Evolutionary conservation across 805 yeast genomes (phyloP).

Genomic region (Wickerhamomyces sydowiorum): DNA sequence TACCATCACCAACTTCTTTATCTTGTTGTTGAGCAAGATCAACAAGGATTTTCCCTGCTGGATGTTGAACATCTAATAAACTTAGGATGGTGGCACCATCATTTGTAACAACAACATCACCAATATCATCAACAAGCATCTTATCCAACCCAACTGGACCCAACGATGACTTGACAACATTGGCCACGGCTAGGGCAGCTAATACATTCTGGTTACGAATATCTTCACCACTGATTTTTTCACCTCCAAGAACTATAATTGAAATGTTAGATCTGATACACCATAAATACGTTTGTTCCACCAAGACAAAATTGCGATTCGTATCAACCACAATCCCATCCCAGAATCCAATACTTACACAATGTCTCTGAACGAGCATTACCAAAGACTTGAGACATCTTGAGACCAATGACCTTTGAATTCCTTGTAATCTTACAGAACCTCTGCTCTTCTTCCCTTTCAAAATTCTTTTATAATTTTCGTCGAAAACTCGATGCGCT

Average conservation of each 20-base stretch:
- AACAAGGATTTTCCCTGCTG: constrained; percentile 95
- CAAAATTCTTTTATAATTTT: no score
- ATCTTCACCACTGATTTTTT: constrained; percentile 92
- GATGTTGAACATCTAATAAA: constrained; percentile 93
- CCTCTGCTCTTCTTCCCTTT: no score
- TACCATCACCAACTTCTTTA: constrained; percentile 97
- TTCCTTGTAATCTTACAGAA: no score
- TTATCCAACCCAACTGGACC: constrained; percentile 99
- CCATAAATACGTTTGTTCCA: no score
- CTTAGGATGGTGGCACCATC: constrained; percentile 97
- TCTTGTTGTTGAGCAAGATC: constrained; percentile 99
- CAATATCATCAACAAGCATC: constrained; percentile 98
- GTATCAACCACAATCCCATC: not conserved
- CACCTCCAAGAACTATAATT: constrained; percentile 75
- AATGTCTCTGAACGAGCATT: constrained; percentile 87
- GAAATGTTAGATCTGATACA: constrained; percentile 6
- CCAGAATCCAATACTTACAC: constrained; percentile 32
- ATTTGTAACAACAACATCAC: constrained; percentile 97
- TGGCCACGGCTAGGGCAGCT: constrained; percentile 99
- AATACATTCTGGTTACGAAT: constrained; percentile 92
- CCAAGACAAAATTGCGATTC: not conserved
- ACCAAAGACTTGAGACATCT: constrained; percentile 60
- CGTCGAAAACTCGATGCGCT: no score
- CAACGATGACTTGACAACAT: constrained; percentile 87
- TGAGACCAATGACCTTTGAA: not conserved